Evolutionary conservation across 345 rosid genomes (phyloP).

Genomic region (Streptanthus diversifolius): DNA sequence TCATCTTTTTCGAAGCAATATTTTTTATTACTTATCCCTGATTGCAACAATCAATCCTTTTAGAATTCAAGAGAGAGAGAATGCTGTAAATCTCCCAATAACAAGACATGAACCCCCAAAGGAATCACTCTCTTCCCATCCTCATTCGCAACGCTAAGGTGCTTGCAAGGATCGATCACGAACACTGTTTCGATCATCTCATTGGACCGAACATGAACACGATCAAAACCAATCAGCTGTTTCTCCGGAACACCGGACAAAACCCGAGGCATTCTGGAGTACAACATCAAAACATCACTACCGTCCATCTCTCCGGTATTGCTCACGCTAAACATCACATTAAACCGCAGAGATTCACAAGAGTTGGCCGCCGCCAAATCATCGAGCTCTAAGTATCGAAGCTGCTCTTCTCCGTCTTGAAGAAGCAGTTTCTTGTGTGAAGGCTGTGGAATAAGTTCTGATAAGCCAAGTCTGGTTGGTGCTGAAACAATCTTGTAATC

Average conservation of each 20-base stretch:
- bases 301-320: slow-evolving; percentile 69
- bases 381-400: slow-evolving; percentile 8
- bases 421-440: slow-evolving; percentile 41
- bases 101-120: slow-evolving; percentile 55
- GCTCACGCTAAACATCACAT: slow-evolving; percentile 42
- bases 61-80: slow-evolving; percentile 43
- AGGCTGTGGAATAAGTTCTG: slow-evolving; percentile 18
- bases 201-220: slow-evolving; percentile 50
- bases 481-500: slow-evolving; percentile 58
- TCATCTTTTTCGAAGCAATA: neutral
- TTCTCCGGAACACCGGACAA: slow-evolving; percentile 50
- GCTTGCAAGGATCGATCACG: slow-evolving; percentile 65
- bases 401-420: slow-evolving; percentile 30
- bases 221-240: slow-evolving; percentile 74
- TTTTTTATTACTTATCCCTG: neutral
- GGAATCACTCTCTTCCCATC: slow-evolving; percentile 57
- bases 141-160: slow-evolving; percentile 57
- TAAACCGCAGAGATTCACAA: slow-evolving; percentile 54
- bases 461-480: slow-evolving; percentile 49
- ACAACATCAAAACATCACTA: slow-evolving; percentile 71
- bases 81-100: slow-evolving; percentile 60
- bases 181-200: slow-evolving; percentile 46
- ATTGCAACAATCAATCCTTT: neutral
- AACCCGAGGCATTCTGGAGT: slow-evolving; percentile 47
- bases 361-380: slow-evolving; percentile 45